phyloP scores from a whole-genome alignment of 129 eudicot genomes.

The Ambrosia trifida region DNA sequence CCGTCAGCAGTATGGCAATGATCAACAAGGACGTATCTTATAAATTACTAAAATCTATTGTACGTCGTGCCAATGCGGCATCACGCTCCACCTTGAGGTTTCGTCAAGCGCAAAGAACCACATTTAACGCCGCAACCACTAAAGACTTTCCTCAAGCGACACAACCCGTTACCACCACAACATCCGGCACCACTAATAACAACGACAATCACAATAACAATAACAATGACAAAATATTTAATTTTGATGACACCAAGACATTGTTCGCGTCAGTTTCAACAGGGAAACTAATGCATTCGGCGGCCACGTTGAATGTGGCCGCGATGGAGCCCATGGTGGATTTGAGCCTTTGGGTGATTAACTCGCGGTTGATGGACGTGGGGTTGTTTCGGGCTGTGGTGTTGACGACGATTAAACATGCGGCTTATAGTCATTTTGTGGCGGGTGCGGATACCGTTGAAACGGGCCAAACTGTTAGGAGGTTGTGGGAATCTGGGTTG shows the following conservation, averaged over 20 bases:
- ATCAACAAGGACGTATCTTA: conserved; percentile 25
- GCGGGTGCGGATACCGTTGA: conserved; percentile 63
- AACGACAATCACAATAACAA: neutral
- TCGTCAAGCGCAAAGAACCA: conserved; percentile 26
- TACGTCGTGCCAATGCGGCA: conserved; percentile 27
- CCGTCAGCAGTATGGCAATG: conserved; percentile 27
- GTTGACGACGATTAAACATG: conserved; percentile 34
- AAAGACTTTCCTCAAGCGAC: conserved; percentile 6
- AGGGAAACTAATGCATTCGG: conserved; percentile 47
- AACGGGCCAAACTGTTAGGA: conserved; percentile 50
- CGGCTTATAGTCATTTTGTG: conserved; percentile 70
- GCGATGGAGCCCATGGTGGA: conserved; percentile 63
- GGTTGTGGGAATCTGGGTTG: conserved; percentile 56
- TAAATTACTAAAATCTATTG: conserved; percentile 28
- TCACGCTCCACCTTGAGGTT: conserved; percentile 14
- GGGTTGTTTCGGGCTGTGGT: conserved; percentile 31
- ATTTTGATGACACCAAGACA: conserved; percentile 47
- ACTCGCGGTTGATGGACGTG: conserved; percentile 53
- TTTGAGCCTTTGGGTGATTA: conserved; percentile 67
- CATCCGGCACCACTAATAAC: conserved; percentile 1
- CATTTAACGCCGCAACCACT: conserved; percentile 11
- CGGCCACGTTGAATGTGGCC: conserved; percentile 43
- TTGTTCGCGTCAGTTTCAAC: conserved; percentile 58
- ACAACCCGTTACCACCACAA: neutral
- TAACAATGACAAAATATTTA: conserved; percentile 25